Conservation (phyloP, 805 yeast genomes). For the Metschnikowia proteae region DNA sequence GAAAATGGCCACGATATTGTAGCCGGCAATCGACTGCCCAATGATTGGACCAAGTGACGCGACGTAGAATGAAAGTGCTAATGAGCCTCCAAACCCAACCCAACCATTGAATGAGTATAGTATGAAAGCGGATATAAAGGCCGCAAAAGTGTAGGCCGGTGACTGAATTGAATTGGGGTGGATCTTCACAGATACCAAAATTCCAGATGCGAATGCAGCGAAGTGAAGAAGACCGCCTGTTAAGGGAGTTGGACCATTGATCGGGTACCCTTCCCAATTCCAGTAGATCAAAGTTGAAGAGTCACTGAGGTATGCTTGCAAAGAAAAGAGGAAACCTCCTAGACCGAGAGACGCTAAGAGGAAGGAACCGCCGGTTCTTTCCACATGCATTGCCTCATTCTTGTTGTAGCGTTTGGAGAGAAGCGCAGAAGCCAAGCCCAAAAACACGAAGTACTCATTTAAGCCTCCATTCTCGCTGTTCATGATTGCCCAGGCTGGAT, state of each 20-base stretch:
- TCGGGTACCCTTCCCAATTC: conserved; percentile 95
- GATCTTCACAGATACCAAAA: conserved; percentile 22
- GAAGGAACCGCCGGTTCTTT: conserved; percentile 37
- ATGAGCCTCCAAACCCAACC: conserved; percentile 74
- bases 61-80: conserved; percentile 57
- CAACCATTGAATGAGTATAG: conserved; percentile 58
- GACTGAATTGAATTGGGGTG: conserved; percentile 23
- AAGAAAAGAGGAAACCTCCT: conserved; percentile 69
- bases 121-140: conserved; percentile 48
- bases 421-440: conserved; percentile 64
- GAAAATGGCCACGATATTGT: conserved; percentile 54
- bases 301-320: conserved; percentile 75
- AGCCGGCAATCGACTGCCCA: conserved; percentile 53
- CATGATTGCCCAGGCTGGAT: conserved; percentile 97
- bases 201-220: conserved; percentile 55
- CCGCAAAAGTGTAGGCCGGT: conserved; percentile 34
- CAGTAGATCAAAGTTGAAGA: conserved; percentile 83
- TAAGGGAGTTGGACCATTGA: conserved; percentile 82
- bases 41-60: conserved; percentile 57
- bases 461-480: conserved; percentile 81
- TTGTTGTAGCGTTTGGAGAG: conserved; percentile 45
- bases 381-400: conserved; percentile 7
- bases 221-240: conserved; percentile 76
- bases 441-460: conserved; percentile 61
- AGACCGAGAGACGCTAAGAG: conserved; percentile 61